Evolutionary conservation across 371 early-diverging fungal genomes (phyloP), one percentile per base, ranked within the genome.

Genomic region (Conidiobolus incongruus): DNA sequence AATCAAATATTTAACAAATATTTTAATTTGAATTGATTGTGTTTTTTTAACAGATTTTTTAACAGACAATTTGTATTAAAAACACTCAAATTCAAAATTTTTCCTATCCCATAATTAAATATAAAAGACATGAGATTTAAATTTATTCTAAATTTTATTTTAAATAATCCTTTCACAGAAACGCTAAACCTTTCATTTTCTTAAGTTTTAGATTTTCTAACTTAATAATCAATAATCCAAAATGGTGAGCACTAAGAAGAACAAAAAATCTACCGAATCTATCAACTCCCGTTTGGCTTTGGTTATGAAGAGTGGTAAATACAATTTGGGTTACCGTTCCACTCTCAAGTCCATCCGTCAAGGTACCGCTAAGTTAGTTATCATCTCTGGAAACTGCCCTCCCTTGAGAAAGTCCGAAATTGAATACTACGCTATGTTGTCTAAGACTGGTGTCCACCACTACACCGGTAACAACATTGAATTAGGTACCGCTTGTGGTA

Each of bases 391-490:
- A 59, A 96, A 96, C 87, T 86, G 88, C 74, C 95, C 95, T 52
- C 87, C 95, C 59, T 82, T 96, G 62, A 78, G 97, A 68, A 94
- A 93, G 78, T 88, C 90, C 48, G 97, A 96, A 78, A 78, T 96
- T 59, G 95, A 96, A 75, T 96, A 96, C 89, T 95, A 95, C 71
- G 97, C 97, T 65, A 96, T 96, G 97, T 76, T 96, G 63, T 85
- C 92, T 72, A 93, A 95, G 85, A 93, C 95, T 60, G 78, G 77
- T 72, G 97, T 96, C 54, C 93, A 92, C 78, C 94, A 96, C 86
- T 96, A 85, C 82, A 64, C 70, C 64, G 84, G 86, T 61, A 81
- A 87, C 88, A 96, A 96, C 83, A 86, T 92, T 58, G 94, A 91
- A 60, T 80, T 96, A 53, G 97, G 97, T 62, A 93, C 94, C 55